Percentiles rank a stretch among this genome's conserved stretches.
phyloP scores from a whole-genome alignment of 2,329 filamentous ascomycete species.

The Chaetomium strumarium region DNA sequence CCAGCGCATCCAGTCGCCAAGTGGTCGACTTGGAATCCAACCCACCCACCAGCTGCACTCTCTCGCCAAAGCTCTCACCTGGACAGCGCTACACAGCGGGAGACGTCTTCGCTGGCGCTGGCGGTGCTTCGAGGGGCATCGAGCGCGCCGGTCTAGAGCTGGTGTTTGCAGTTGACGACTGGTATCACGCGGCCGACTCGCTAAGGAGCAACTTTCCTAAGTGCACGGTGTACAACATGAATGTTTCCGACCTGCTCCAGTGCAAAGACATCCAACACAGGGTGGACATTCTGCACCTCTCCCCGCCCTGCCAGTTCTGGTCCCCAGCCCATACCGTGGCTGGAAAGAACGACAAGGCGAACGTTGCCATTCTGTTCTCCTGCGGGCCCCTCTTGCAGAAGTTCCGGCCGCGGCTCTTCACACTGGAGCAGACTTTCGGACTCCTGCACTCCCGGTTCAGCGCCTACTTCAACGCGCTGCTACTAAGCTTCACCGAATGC shows the following conservation, averaged over 20 bases:
- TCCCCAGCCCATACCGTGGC: conserved; percentile 62
- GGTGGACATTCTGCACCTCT: conserved; percentile 67
- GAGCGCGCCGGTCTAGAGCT: conserved; percentile 50
- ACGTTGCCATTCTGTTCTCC: conserved; percentile 54
- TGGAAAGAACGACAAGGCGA: conserved; percentile 57
- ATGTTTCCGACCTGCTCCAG: conserved; percentile 45
- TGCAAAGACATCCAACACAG: conserved; percentile 27
- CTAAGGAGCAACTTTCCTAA: conserved; percentile 54
- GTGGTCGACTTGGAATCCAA: conserved; percentile 25
- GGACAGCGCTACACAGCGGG: conserved; percentile 58
- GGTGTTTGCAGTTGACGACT: conserved; percentile 59
- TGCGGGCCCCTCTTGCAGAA: conserved; percentile 51
- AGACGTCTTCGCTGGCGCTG: conserved; percentile 68
- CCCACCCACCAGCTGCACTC: not conserved
- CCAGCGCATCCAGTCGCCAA: conserved; percentile 22
- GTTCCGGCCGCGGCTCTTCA: conserved; percentile 61
- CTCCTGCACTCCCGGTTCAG: conserved; percentile 49
- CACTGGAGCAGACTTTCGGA: conserved; percentile 73
- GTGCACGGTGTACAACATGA: conserved; percentile 41
- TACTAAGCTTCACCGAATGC: conserved; percentile 57
- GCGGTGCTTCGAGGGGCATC: conserved; percentile 64
- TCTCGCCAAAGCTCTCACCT: not conserved
- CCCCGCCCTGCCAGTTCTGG: conserved; percentile 72
- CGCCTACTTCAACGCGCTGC: conserved; percentile 51
- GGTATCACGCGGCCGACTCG: conserved; percentile 48